Evolutionary conservation across 192 early-diverging fungal species (phyloP).

Genomic region (Pilaira anomala): DNA sequence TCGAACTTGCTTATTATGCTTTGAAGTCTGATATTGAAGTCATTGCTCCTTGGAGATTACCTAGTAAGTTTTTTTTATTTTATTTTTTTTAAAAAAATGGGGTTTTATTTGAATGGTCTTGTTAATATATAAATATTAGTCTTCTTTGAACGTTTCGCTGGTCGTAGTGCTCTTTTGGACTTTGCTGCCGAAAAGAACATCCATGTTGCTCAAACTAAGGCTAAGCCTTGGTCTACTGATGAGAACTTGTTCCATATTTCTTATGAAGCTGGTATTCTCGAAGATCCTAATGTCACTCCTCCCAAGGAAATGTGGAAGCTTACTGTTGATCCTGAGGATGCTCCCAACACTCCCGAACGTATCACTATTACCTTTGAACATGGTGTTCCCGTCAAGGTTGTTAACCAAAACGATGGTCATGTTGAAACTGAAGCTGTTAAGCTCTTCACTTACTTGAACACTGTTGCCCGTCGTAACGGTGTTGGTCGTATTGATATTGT

Average conservation of each 20-base stretch:
- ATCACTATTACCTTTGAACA: slow-evolving; percentile 87
- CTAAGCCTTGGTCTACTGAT: slow-evolving; percentile 99
- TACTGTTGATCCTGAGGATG: slow-evolving; percentile 94
- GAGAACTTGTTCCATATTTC: slow-evolving; percentile 99
- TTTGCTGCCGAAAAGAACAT: slow-evolving; percentile 89
- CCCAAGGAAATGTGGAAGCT: slow-evolving; percentile 99
- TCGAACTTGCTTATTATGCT: slow-evolving; percentile 98
- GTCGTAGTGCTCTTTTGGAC: slow-evolving; percentile 85
- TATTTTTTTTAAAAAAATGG: not conserved
- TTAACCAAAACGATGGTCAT: slow-evolving; percentile 74
- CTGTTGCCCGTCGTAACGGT: slow-evolving; percentile 92
- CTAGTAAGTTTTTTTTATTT: slow-evolving; percentile 47
- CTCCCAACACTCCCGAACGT: slow-evolving; percentile 93
- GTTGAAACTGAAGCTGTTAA: slow-evolving; percentile 69
- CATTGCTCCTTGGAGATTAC: slow-evolving; percentile 96
- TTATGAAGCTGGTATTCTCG: slow-evolving; percentile 96
- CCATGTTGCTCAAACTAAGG: slow-evolving; percentile 91
- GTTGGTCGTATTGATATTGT: slow-evolving; percentile 99
- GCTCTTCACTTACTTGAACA: slow-evolving; percentile 95
- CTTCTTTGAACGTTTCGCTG: slow-evolving; percentile 95
- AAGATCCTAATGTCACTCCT: slow-evolving; percentile 94
- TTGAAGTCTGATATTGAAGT: slow-evolving; percentile 91
- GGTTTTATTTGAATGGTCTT: too few species aligned
- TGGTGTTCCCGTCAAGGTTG: slow-evolving; percentile 87
- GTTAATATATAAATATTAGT: slow-evolving; percentile 30